These are phyloP conservation scores for Sechiopsis laciniata DNA, from an alignment of 306 rosid species.

Conservation along the genomic window DNA sequence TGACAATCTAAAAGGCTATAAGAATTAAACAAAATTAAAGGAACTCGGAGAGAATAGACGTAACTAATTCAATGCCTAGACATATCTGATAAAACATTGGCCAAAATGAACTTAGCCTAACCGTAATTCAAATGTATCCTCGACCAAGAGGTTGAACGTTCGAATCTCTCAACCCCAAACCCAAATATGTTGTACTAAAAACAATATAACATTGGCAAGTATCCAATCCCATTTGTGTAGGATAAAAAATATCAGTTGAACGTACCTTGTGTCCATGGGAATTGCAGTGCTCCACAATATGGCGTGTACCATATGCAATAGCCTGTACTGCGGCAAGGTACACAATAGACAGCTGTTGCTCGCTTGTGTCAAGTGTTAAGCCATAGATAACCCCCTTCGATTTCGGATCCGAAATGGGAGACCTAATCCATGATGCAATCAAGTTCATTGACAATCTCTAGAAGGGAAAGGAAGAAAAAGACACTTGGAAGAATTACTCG, in stretches of 20 bases:
- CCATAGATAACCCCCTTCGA: constrained; percentile 83
- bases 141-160: no score
- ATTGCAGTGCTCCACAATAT: constrained; percentile 92
- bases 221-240: neutral
- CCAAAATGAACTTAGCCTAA: no score
- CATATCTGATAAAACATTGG: no score
- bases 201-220: no score
- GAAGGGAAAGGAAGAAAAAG: constrained; percentile 16
- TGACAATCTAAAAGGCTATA: no score
- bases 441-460: constrained; percentile 13
- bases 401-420: constrained; percentile 92
- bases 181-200: no score
- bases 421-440: constrained; percentile 43
- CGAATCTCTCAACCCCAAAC: no score
- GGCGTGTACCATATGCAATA: constrained; percentile 94
- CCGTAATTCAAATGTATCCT: no score
- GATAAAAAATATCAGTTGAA: neutral
- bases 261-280: constrained; percentile 81
- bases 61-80: no score
- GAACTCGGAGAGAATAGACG: no score
- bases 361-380: constrained; percentile 82
- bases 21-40: no score
- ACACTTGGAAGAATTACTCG: constrained; percentile 19
- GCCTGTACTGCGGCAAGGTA: constrained; percentile 89
- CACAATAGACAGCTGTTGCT: constrained; percentile 65